Percentiles rank a stretch among this genome's conserved stretches.
phyloP scores from a whole-genome alignment of 306 rosid genomes.

The Cotoneaster glaucophyllus region DNA sequence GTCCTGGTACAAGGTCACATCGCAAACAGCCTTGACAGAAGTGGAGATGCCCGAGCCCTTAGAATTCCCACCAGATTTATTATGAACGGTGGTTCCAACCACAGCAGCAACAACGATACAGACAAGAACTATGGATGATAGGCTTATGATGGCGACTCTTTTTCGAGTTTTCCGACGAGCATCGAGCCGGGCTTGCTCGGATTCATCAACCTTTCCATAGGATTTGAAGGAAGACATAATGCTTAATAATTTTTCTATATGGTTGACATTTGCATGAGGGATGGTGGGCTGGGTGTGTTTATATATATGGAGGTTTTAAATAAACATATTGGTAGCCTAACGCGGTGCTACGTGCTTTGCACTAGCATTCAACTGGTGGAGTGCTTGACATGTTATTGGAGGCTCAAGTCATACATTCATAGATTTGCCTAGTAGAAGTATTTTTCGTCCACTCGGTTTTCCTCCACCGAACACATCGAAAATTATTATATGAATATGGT shows the following conservation, averaged over 20 bases:
- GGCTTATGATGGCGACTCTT: constrained; percentile 43
- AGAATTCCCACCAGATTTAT: neutral
- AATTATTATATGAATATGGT: too few species aligned
- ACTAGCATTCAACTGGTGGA: constrained; percentile 3
- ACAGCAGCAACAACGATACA: constrained; percentile 40
- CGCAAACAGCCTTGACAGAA: constrained; percentile 63
- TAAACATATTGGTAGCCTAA: neutral
- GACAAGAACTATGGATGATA: constrained; percentile 43
- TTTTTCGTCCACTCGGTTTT: neutral
- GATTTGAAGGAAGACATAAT: constrained; percentile 37
- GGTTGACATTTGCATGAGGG: neutral
- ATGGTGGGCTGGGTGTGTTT: neutral
- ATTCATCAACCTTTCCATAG: constrained; percentile 51
- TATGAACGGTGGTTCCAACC: constrained; percentile 22
- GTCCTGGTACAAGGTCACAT: constrained; percentile 51
- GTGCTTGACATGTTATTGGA: constrained; percentile 20
- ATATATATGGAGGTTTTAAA: neutral
- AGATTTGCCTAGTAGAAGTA: neutral
- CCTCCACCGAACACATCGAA: neutral
- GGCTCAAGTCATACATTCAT: neutral
- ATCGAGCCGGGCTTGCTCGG: constrained; percentile 40
- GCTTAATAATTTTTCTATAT: neutral
- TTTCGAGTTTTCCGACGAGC: constrained; percentile 38
- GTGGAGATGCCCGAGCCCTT: constrained; percentile 1
- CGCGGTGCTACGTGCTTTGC: constrained; percentile 12